Percentiles rank a stretch among this genome's conserved stretches.
Evolutionary conservation across 139 green algal genomes (phyloP).

Genomic region (Desmodesmus armatus): DNA sequence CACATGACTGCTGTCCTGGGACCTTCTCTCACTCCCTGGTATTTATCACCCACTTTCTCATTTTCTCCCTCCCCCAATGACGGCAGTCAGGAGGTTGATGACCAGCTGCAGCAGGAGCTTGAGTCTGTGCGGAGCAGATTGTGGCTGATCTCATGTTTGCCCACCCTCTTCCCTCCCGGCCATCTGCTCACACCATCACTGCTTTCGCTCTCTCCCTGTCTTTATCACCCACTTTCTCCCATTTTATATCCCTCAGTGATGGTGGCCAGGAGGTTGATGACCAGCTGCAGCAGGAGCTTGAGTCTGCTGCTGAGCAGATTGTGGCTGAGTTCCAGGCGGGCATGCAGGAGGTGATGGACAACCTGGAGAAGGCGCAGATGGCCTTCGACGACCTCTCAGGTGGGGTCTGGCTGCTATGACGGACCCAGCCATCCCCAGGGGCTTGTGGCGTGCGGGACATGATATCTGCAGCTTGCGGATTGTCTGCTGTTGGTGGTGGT

Average conservation of each 20-base stretch:
- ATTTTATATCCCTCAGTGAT: neutral
- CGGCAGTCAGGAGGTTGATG: constrained; percentile 2
- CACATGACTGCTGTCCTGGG: neutral
- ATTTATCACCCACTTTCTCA: neutral
- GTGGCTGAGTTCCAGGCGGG: constrained; percentile 85
- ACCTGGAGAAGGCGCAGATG: constrained; percentile 72
- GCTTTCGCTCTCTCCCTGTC: neutral
- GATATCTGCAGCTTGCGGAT: too few relatives aligned
- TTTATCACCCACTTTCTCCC: neutral
- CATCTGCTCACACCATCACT: too few relatives aligned
- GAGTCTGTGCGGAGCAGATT: constrained; percentile 75
- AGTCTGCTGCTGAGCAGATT: constrained; percentile 76
- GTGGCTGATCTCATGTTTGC: constrained; percentile 85
- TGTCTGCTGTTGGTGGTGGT: too few relatives aligned
- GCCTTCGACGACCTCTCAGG: constrained; percentile 83
- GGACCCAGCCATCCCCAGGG: too few relatives aligned
- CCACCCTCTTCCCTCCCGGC: too few relatives aligned
- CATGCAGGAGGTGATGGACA: constrained; percentile 84
- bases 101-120: constrained; percentile 45
- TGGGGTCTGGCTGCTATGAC: too few relatives aligned
- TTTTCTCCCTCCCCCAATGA: neutral
- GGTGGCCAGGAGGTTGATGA: constrained; percentile 12
- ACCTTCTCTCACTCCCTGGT: neutral
- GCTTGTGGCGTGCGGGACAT: too few relatives aligned
- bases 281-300: constrained; percentile 49